phyloP scores from a whole-genome alignment of 2,329 filamentous ascomycete genomes.

The Ploettnerulaceae sp. region DNA sequence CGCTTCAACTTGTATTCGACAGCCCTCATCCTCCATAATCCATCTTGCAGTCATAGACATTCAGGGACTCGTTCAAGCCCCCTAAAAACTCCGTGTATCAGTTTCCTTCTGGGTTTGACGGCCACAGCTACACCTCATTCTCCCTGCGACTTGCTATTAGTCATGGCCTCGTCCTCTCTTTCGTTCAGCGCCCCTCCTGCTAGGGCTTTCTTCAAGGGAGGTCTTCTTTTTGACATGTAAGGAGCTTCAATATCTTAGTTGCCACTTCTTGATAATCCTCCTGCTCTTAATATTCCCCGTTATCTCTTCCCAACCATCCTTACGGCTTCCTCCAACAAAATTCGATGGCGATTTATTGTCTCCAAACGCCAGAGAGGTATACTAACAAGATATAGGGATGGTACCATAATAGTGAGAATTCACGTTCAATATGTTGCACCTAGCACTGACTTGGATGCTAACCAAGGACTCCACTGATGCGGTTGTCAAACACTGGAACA shows the following conservation, averaged over 20 bases:
- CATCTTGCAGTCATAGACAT: conserved; percentile 28
- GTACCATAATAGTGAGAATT: conserved; percentile 62
- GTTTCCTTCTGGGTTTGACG: neutral
- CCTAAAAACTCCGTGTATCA: neutral
- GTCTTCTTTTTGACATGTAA: conserved; percentile 59
- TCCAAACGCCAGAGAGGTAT: neutral
- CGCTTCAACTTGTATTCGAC: conserved; percentile 21
- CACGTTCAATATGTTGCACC: neutral
- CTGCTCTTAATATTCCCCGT: neutral
- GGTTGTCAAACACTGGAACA: conserved; percentile 72
- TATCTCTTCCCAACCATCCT: neutral
- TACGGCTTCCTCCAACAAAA: neutral
- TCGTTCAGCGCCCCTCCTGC: conserved; percentile 23
- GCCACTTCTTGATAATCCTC: neutral
- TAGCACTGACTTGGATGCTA: neutral
- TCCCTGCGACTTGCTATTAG: neutral
- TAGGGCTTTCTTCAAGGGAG: conserved; percentile 25
- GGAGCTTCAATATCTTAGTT: neutral
- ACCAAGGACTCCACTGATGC: conserved; percentile 60
- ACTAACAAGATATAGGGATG: conserved; percentile 32
- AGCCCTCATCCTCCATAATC: conserved; percentile 13
- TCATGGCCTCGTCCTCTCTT: conserved; percentile 26
- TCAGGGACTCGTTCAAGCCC: neutral
- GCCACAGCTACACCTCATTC: neutral
- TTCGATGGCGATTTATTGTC: neutral